Evolutionary conservation across 2,329 filamentous ascomycete species (phyloP).

Genomic region (Pseudogymnoascus sp.): DNA sequence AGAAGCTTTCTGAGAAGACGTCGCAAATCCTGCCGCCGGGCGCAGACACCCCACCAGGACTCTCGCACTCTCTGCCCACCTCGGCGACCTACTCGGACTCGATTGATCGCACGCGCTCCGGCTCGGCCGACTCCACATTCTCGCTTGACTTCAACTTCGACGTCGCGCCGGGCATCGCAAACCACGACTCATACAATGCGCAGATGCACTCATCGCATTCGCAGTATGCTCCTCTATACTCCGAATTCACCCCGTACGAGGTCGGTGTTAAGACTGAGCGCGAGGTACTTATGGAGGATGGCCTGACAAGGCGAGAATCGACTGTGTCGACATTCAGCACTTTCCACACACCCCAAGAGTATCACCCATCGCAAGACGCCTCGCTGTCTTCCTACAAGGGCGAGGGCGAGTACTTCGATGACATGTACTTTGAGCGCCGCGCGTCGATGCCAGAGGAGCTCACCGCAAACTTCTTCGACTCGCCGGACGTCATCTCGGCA

Average conservation of each 20-base stretch:
- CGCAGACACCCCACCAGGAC: slow-evolving; percentile 60
- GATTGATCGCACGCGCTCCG: slow-evolving; percentile 62
- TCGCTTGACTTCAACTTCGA: slow-evolving; percentile 64
- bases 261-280: slow-evolving; percentile 93
- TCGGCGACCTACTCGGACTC: slow-evolving; percentile 72
- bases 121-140: slow-evolving; percentile 73
- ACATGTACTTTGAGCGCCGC: slow-evolving; percentile 57
- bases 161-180: slow-evolving; percentile 44
- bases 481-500: slow-evolving; percentile 53
- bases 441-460: slow-evolving; percentile 57
- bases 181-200: slow-evolving; percentile 53
- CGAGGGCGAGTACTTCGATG: slow-evolving; percentile 64
- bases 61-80: slow-evolving; percentile 74
- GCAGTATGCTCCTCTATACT: slow-evolving; percentile 36
- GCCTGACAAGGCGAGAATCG: slow-evolving; percentile 76
- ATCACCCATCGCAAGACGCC: slow-evolving; percentile 52
- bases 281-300: slow-evolving; percentile 86
- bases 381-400: slow-evolving; percentile 53
- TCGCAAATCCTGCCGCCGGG: slow-evolving; percentile 40
- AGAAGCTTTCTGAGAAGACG: slow-evolving; percentile 85
- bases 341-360: slow-evolving; percentile 56
- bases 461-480: slow-evolving; percentile 74
- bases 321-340: slow-evolving; percentile 88
- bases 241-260: slow-evolving; percentile 67
- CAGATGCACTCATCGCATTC: slow-evolving; percentile 47